Percentiles rank a stretch among this genome's conserved stretches.
Evolutionary conservation across 805 yeast species (phyloP).

Genomic region (Kurtzmaniella cleridarum): DNA sequence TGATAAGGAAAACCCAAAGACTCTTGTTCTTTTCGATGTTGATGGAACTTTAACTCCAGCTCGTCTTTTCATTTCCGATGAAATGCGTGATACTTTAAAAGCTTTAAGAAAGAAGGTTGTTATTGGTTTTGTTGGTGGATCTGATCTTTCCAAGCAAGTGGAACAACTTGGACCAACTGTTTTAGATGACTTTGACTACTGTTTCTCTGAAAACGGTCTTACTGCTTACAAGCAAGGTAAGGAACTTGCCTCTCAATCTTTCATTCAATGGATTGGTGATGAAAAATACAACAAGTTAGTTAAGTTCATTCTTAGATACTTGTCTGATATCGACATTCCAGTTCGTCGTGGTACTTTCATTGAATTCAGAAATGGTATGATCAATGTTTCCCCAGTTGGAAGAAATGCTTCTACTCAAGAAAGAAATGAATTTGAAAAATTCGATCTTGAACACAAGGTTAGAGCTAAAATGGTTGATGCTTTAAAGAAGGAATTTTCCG

Average conservation of each 20-base stretch:
- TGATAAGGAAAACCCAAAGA: slow-evolving; percentile 75
- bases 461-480: slow-evolving; percentile 85
- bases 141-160: slow-evolving; percentile 87
- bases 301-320: slow-evolving; percentile 78
- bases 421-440: slow-evolving; percentile 88
- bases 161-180: slow-evolving; percentile 89
- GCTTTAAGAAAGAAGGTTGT: slow-evolving; percentile 87
- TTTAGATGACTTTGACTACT: slow-evolving; percentile 81
- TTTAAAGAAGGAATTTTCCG: slow-evolving; percentile 75
- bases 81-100: slow-evolving; percentile 65
- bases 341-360: slow-evolving; percentile 97
- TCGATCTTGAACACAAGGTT: slow-evolving; percentile 71
- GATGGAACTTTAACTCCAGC: slow-evolving; percentile 99
- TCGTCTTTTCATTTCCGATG: slow-evolving; percentile 70
- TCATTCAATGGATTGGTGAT: slow-evolving; percentile 93
- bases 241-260: slow-evolving; percentile 86
- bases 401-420: slow-evolving; percentile 95
- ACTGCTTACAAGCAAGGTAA: slow-evolving; percentile 93
- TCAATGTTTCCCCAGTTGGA: slow-evolving; percentile 96
- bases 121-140: slow-evolving; percentile 97
- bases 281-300: slow-evolving; percentile 87
- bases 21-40: slow-evolving; percentile 91
- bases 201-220: slow-evolving; percentile 96
- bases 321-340: slow-evolving; percentile 84
- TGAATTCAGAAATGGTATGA: slow-evolving; percentile 99